Base-by-base conservation (phyloP, 2,329 filamentous ascomycete species). In the Aureobasidium subglaciale region DNA sequence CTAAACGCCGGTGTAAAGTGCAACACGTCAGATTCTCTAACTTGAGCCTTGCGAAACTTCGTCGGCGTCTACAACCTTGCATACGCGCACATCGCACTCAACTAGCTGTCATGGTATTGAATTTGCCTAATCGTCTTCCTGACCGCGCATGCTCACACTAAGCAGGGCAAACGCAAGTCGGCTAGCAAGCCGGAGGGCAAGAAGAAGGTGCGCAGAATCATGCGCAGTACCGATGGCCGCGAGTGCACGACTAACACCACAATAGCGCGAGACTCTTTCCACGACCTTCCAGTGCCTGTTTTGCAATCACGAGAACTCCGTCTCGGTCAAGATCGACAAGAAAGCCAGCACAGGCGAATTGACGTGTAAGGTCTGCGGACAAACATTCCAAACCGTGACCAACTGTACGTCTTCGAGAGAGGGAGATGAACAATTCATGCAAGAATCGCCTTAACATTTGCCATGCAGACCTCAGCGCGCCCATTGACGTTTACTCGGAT, bases 241-340 rank as follows among this genome's bases (percentile, higher is more conserved):
- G 29, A 27, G 40, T 30, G 27, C 38, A 45, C 43, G 18, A 50
- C 43, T 56, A 25, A 56, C 13, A 5, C 5, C 5, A 11, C 30
- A 22, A 42, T 60, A 68, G 64, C 66, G 80, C 69, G 87, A 91
- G 64, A 81, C 84, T 37, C 79, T 93, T 16, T 80, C 86, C 3
- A 91, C 88, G 2, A 82, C 83, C n/a, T 99, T 99, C 72, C 89
- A 91, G 56, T 99, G 93, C 70, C 84, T 99, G 42, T 99, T 99
- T 75, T 99, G 93, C 79, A 97, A 96, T 71, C 91, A 97, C 73
- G 93, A 97, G 69, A 93, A 90, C 62, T 89, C 91, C 0, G 88
- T 99, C 52, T 81, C 83, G 25, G 88, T 96, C 63, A 93, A 95
- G 72, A 80, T 99, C 49, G 90, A 99, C 70, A 96, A 95, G 78